These are phyloP conservation scores for Fusarium caatingaense DNA, from an alignment of 2,329 filamentous ascomycete genomes.

Conservation along the genomic window DNA sequence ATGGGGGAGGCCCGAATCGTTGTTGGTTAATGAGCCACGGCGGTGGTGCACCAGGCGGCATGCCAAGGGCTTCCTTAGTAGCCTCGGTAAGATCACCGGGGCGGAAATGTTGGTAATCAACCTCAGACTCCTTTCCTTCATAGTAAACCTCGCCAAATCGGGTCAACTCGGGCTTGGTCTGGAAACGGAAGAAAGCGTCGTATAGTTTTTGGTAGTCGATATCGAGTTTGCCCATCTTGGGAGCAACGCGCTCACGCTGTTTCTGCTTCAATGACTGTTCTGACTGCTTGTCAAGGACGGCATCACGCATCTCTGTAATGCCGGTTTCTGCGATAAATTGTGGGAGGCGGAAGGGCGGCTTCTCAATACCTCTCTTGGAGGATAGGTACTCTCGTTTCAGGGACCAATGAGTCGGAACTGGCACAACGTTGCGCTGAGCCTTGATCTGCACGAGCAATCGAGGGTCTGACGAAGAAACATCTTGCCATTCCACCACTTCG, in stretches of 20 bases:
- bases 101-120: slow-evolving; percentile 88
- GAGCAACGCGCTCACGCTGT: slow-evolving; percentile 91
- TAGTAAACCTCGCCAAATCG: slow-evolving; percentile 99
- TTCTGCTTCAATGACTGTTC: slow-evolving; percentile 94
- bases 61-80: slow-evolving; percentile 91
- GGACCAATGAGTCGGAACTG: slow-evolving; percentile 93
- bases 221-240: slow-evolving; percentile 96
- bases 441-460: slow-evolving; percentile 93
- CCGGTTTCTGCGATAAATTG: slow-evolving; percentile 98
- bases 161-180: slow-evolving; percentile 94
- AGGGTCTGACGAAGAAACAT: slow-evolving; percentile 90
- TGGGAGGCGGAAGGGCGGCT: slow-evolving; percentile 89
- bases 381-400: slow-evolving; percentile 97
- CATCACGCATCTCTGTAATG: slow-evolving; percentile 97
- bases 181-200: slow-evolving; percentile 97
- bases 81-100: slow-evolving; percentile 91
- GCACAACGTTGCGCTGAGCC: slow-evolving; percentile 92
- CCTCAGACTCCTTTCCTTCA: slow-evolving; percentile 98
- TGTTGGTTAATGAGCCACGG: slow-evolving; percentile 99
- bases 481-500: slow-evolving; percentile 97
- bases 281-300: slow-evolving; percentile 94
- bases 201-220: slow-evolving; percentile 99
- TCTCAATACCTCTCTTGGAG: slow-evolving; percentile 96
- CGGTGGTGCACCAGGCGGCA: slow-evolving; percentile 90
- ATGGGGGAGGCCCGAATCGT: slow-evolving; percentile 90